Base-by-base conservation (phyloP, 345 rosid species). In the Triadica sebifera region DNA sequence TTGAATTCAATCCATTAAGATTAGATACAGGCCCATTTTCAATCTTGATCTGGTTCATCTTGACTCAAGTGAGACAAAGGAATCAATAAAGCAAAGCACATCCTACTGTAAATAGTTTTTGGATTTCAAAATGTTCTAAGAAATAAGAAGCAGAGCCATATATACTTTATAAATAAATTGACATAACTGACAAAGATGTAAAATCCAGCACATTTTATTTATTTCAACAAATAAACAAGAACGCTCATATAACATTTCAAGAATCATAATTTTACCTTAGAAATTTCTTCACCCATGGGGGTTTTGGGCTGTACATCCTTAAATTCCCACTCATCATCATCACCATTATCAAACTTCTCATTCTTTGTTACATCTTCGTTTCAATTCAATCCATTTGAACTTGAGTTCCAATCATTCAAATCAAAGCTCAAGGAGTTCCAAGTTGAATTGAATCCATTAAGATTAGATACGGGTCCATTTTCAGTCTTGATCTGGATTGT, bases 281-380 rank as follows among this genome's bases (percentile, higher is more conserved):
- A 68, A 51, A 10, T 69, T 34, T 68, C 81, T 70, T 17, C 65
- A 60, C 8, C 59, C 45, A 20, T 51, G 6, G 24, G 60, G 16
- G 13, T 63, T 64, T 71, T 69, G 3, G 71, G 12, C 45, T 72
- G 83, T 57, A 82, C 82, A 67, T 51, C 84, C 62, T 71, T 75
- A 46, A 84, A 86, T 74, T 78, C 87, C 89, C 85, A 84, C 8
- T 75, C 83, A 47, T 78, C 82, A n/a, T 81, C 82, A 15, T 2
- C 34, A 29, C 34, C 34, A 67, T 25, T n/a, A 25, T 12, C 67
- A 37, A 65, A 55, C 12, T 22, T 50, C 20, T 39, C 71, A 55
- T 29, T 29, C 34, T 45, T 29, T 22, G 16, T 15, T 69, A n/a
- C 67, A 60, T 65, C 74, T 56, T 39, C 19, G 46, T 34, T 22